phyloP scores from a whole-genome alignment of 495 filamentous ascomycete genomes.

The Neurospora pannonica region DNA sequence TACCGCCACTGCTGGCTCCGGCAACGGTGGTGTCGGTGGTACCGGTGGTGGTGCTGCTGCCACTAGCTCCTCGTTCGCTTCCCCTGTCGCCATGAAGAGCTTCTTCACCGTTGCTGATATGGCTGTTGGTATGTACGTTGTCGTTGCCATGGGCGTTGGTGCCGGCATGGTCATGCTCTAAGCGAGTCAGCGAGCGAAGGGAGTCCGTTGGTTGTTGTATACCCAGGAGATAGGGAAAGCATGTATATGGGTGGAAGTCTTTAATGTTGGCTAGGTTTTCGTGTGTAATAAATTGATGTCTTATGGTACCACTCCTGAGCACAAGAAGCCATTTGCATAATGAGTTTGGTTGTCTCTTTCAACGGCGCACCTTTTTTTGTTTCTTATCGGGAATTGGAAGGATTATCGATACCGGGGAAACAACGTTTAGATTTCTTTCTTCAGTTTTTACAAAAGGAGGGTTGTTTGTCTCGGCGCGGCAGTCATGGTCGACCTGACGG shows the following conservation, averaged over 20 bases:
- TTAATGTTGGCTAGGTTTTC: background rate
- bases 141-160: constrained; percentile 58
- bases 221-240: background rate
- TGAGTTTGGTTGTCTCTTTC: background rate
- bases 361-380: background rate
- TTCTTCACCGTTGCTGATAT: constrained; percentile 53
- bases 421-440: background rate
- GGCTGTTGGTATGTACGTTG: constrained; percentile 57
- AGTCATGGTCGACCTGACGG: background rate
- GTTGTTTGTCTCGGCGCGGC: background rate
- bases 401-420: background rate
- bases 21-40: constrained; percentile 21
- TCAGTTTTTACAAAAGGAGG: background rate
- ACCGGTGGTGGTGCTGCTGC: constrained; percentile 22
- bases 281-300: background rate
- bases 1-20: constrained; percentile 35
- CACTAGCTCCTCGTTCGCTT: constrained; percentile 22
- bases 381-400: background rate
- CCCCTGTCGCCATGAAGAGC: constrained; percentile 35
- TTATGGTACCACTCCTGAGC: background rate
- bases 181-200: constrained; percentile 6
- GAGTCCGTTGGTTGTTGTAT: background rate
- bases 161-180: constrained; percentile 71
- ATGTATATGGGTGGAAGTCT: background rate
- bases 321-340: background rate